A percentile compares a stretch with the other conserved stretches of the same genome.
Evolutionary conservation across 208 protist genomes (phyloP).

Genomic region (Vickermania spadyakhi): DNA sequence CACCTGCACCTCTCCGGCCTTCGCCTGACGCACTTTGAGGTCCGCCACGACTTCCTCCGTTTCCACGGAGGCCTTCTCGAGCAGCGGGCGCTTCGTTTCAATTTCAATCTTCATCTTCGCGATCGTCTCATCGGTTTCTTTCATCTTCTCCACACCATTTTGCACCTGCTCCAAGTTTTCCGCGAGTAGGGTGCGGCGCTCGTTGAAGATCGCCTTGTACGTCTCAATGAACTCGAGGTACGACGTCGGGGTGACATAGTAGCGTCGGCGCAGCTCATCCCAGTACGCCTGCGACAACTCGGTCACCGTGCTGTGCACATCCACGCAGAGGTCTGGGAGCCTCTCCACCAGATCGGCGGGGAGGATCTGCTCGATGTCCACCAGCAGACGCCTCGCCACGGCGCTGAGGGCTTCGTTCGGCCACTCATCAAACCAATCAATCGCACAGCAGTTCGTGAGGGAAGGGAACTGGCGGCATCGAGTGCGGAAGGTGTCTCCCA

Average conservation of each 20-base stretch:
- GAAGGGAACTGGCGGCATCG: constrained; percentile 96
- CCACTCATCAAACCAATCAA: constrained; percentile 98
- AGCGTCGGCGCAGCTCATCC: constrained; percentile 88
- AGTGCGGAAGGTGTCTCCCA: constrained; percentile 92
- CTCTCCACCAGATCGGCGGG: constrained; percentile 36
- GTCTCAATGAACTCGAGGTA: constrained; percentile 95
- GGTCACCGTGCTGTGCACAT: constrained; percentile 75
- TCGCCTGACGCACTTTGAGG: constrained; percentile 75
- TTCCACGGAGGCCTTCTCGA: constrained; percentile 84
- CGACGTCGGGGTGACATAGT: constrained; percentile 93
- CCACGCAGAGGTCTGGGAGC: constrained; percentile 81
- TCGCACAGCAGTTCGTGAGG: constrained; percentile 96
- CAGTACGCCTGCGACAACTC: constrained; percentile 74
- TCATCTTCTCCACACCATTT: constrained; percentile 89
- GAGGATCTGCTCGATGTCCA: constrained; percentile 28
- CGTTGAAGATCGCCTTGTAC: constrained; percentile 82
- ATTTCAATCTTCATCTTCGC: constrained; percentile 89
- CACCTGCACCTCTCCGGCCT: constrained; percentile 83
- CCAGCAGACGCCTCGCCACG: constrained; percentile 81
- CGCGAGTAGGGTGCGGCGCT: constrained; percentile 64
- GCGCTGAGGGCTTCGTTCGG: constrained; percentile 88
- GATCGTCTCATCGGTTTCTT: constrained; percentile 90
- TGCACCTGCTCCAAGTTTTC: constrained; percentile 85
- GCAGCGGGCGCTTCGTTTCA: constrained; percentile 81
- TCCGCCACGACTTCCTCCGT: constrained; percentile 87